Evolutionary conservation across 495 filamentous ascomycete species (phyloP).

Genomic region (Podospora conica): DNA sequence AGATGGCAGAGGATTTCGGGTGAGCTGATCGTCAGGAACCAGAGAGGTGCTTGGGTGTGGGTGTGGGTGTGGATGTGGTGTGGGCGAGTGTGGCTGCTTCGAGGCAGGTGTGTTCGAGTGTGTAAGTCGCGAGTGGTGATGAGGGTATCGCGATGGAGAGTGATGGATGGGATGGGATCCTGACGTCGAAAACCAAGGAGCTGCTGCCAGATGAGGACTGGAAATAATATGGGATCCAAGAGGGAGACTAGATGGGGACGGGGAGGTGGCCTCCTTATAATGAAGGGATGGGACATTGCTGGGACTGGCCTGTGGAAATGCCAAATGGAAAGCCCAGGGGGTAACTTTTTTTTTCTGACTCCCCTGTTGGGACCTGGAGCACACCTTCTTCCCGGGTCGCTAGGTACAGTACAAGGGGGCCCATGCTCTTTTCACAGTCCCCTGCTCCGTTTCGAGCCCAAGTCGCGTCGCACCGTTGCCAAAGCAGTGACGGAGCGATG

Average conservation of each 20-base stretch:
- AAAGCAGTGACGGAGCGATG: conserved; percentile 11
- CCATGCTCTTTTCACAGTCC: conserved; percentile 14
- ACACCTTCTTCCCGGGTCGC: conserved; percentile 20
- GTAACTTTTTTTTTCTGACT: conserved; percentile 12
- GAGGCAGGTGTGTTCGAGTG: not conserved
- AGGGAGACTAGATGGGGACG: conserved; percentile 19
- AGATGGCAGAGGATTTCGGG: conserved; percentile 17
- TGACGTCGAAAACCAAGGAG: conserved; percentile 9
- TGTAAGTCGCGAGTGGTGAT: conserved; percentile 6
- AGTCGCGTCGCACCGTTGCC: conserved; percentile 14
- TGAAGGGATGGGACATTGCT: conserved; percentile 25
- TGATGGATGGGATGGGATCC: conserved; percentile 6
- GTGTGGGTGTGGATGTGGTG: not conserved
- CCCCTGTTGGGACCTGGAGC: conserved; percentile 22
- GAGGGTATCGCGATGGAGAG: conserved; percentile 2
- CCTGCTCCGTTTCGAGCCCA: conserved; percentile 23
- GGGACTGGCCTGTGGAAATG: conserved; percentile 19
- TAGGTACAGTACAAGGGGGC: conserved; percentile 20
- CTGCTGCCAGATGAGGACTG: conserved; percentile 14
- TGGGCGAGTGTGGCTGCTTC: conserved; percentile 1
- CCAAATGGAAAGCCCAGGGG: conserved; percentile 18
- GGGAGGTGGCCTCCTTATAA: conserved; percentile 28
- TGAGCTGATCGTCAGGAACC: not conserved
- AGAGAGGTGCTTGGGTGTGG: not conserved
- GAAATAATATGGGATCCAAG: conserved; percentile 28